Percentiles rank a stretch among this genome's conserved stretches.
phyloP scores from a whole-genome alignment of 2,329 filamentous ascomycete genomes.

The Neofusicoccum parvum region DNA sequence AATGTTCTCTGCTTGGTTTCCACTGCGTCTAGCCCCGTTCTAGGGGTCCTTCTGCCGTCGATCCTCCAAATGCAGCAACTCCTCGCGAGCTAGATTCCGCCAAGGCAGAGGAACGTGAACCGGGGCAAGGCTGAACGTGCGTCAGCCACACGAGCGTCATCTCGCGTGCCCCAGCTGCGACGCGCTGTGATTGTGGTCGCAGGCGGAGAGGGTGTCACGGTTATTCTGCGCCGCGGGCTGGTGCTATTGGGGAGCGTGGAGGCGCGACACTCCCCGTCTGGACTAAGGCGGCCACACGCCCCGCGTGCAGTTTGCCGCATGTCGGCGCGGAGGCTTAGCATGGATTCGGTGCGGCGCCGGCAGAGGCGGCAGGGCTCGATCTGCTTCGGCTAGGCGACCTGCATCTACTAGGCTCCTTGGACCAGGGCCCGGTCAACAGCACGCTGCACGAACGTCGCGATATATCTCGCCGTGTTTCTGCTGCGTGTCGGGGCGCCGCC shows the following conservation, averaged over 20 bases:
- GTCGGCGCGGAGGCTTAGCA: neutral
- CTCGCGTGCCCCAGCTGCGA: neutral
- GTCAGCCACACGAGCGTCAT: constrained; percentile 11
- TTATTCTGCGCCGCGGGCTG: neutral
- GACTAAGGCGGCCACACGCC: no score
- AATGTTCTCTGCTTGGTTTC: neutral
- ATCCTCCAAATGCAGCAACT: constrained; percentile 13
- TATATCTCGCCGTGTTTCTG: neutral
- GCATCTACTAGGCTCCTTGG: neutral
- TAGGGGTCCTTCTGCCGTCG: neutral
- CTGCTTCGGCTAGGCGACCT: constrained; percentile 15
- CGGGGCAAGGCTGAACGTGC: constrained; percentile 13
- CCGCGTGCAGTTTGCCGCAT: no score
- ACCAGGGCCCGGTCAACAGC: neutral
- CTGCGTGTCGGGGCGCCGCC: neutral
- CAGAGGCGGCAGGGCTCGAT: constrained; percentile 13
- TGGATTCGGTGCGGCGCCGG: neutral
- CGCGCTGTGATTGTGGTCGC: neutral
- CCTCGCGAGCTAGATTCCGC: constrained; percentile 3
- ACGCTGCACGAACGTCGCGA: neutral
- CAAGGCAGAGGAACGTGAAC: constrained; percentile 6
- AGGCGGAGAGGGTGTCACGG: neutral
- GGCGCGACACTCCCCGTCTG: neutral
- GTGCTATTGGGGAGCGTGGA: neutral
- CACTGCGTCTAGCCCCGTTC: neutral